phyloP scores from a whole-genome alignment of 2,329 filamentous ascomycete species.

The Ceratocystis ficicola region DNA sequence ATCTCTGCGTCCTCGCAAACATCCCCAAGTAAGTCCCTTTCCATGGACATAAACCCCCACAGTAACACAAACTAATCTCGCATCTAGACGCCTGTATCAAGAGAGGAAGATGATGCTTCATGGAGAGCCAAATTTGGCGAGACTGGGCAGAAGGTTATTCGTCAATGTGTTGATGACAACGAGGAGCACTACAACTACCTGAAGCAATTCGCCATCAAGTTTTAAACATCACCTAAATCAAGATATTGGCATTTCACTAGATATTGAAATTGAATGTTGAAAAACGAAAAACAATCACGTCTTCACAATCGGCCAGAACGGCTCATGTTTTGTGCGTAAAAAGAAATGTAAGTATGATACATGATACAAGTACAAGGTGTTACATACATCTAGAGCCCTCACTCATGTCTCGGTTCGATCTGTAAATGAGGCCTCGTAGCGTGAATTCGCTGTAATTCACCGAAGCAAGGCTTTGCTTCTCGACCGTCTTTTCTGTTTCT shows the following conservation, averaged over 20 bases:
- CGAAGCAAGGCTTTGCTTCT: background rate
- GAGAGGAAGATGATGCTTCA: conserved; percentile 55
- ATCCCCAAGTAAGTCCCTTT: conserved; percentile 42
- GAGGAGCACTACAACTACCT: conserved; percentile 67
- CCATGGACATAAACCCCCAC: background rate
- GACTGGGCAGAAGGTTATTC: conserved; percentile 57
- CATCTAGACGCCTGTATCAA: conserved; percentile 46
- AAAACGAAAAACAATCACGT: background rate
- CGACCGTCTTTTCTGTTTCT: conserved; percentile 3
- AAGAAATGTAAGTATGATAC: conserved; percentile 19
- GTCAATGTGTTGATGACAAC: conserved; percentile 58
- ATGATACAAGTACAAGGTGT: conserved; percentile 22
- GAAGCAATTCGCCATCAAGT: conserved; percentile 61
- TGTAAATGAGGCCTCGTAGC: conserved; percentile 4
- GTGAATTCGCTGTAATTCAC: conserved; percentile 12
- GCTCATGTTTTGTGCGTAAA: background rate
- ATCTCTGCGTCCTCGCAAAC: conserved; percentile 56
- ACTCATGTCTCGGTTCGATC: background rate
- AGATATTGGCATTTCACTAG: background rate
- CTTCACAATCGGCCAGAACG: background rate
- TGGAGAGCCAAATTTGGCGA: conserved; percentile 66
- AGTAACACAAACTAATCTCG: conserved; percentile 19
- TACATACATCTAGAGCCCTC: conserved; percentile 16
- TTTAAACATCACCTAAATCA: conserved; percentile 29
- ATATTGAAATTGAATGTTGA: background rate